phyloP scores from a whole-genome alignment of 305 asterid species.

The Fraxinus sp. region DNA sequence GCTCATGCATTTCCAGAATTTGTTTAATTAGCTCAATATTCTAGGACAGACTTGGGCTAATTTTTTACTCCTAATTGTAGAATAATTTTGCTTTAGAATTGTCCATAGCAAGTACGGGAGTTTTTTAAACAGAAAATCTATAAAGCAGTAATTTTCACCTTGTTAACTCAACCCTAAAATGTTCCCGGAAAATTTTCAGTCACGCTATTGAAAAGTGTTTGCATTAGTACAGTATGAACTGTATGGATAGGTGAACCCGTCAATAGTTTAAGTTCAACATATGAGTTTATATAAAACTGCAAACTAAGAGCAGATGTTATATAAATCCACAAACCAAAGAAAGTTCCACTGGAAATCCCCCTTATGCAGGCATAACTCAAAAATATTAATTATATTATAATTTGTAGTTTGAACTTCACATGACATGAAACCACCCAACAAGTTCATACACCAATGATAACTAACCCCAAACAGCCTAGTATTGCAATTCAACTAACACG shows the following conservation, averaged over 20 bases:
- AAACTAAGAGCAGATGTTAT: background rate
- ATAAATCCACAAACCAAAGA: background rate
- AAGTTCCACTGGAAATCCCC: background rate
- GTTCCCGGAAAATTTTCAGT: background rate
- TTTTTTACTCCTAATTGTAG: background rate
- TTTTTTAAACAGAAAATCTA: background rate
- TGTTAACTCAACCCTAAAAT: background rate
- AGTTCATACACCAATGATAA: background rate
- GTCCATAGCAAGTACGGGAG: background rate
- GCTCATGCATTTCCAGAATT: background rate
- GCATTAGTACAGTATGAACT: background rate
- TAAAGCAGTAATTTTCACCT: background rate
- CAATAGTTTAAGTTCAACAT: background rate
- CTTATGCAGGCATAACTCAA: background rate
- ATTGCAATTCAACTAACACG: slow-evolving; percentile 7
- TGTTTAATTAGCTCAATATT: slow-evolving; percentile 1
- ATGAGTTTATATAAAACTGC: background rate
- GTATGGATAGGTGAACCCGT: background rate
- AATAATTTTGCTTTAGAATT: background rate
- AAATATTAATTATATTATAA: background rate
- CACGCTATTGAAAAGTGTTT: background rate
- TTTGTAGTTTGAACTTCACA: background rate
- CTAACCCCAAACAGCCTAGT: slow-evolving; percentile 8
- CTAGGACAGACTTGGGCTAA: background rate
- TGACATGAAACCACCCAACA: background rate